A percentile compares a stretch with the other conserved stretches of the same genome.
phyloP scores from a whole-genome alignment of 805 yeast genomes.

The Metschnikowia drakensbergensis region DNA sequence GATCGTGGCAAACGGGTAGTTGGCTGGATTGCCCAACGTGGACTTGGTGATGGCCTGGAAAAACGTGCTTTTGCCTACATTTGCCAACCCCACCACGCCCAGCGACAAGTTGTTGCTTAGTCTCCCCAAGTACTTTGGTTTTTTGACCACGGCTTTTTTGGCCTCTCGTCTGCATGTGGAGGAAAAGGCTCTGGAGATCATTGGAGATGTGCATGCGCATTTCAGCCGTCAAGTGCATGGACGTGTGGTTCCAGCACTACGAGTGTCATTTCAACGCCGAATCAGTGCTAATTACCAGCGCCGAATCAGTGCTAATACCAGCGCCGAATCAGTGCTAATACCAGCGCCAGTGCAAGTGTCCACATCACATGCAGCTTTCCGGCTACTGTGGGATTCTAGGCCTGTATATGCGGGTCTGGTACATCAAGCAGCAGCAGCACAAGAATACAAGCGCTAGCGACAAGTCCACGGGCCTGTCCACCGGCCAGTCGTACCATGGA shows the following conservation, averaged over 20 bases:
- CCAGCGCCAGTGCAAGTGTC: too few species aligned
- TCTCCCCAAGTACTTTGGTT: conserved; percentile 16
- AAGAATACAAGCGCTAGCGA: conserved; percentile 4
- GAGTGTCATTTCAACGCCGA: too few species aligned
- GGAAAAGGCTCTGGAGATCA: conserved; percentile 7
- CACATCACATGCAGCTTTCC: too few species aligned
- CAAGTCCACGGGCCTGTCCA: conserved; percentile 7
- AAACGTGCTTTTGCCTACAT: conserved; percentile 94
- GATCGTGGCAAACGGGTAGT: conserved; percentile 96
- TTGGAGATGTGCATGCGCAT: not conserved
- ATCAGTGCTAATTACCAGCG: too few species aligned
- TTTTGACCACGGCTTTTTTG: conserved; percentile 10
- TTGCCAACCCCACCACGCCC: conserved; percentile 95
- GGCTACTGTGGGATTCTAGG: not conserved
- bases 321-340: too few species aligned
- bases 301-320: too few species aligned
- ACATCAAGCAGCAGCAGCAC: conserved; percentile 1
- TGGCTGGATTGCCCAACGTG: conserved; percentile 93
- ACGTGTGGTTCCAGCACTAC: too few species aligned
- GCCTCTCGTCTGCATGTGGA: conserved; percentile 13
- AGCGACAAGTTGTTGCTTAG: conserved; percentile 17
- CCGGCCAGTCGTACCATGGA: conserved; percentile 9
- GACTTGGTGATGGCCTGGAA: conserved; percentile 95
- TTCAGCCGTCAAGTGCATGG: not conserved
- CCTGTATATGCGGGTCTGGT: conserved; percentile 9